These are phyloP conservation scores for Pseudogymnoascus verrucosus DNA, from an alignment of 2,329 filamentous ascomycete species.

Conservation along the genomic window DNA sequence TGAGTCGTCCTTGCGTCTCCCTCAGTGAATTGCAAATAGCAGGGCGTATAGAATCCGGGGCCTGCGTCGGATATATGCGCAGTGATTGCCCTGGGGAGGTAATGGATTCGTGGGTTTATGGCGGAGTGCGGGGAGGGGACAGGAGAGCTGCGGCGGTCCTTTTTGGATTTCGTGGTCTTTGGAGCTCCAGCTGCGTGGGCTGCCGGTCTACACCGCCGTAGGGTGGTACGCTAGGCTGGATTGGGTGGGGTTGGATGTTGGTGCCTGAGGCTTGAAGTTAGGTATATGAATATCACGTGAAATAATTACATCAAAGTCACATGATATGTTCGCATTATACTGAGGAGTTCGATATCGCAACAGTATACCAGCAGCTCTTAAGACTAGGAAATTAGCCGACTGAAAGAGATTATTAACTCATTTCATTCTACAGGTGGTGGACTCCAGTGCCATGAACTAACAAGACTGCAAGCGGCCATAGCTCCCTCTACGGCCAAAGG, in stretches of 20 bases:
- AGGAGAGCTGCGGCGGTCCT: slow-evolving; percentile 9
- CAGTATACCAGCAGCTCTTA: background rate
- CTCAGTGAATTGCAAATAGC: background rate
- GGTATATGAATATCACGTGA: background rate
- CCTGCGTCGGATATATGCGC: slow-evolving; percentile 18
- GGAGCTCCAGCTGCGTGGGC: slow-evolving; percentile 9
- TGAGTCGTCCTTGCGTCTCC: background rate
- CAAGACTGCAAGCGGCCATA: too few relatives aligned
- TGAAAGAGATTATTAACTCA: background rate
- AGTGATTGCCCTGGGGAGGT: background rate
- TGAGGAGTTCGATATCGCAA: background rate
- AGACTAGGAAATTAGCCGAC: background rate
- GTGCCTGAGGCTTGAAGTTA: background rate
- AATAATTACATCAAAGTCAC: background rate
- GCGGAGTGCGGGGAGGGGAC: slow-evolving; percentile 1
- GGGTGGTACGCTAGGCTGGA: background rate
- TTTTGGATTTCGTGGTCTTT: slow-evolving; percentile 14
- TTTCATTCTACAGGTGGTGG: too few relatives aligned
- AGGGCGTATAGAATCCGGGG: background rate
- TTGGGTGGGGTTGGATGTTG: background rate
- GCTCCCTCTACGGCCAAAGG: too few relatives aligned
- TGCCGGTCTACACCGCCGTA: slow-evolving; percentile 1
- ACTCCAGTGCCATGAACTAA: too few relatives aligned
- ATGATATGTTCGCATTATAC: background rate
- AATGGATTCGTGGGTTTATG: background rate